Conservation (phyloP, 306 rosid species). For the Pyrus betulifolia region DNA sequence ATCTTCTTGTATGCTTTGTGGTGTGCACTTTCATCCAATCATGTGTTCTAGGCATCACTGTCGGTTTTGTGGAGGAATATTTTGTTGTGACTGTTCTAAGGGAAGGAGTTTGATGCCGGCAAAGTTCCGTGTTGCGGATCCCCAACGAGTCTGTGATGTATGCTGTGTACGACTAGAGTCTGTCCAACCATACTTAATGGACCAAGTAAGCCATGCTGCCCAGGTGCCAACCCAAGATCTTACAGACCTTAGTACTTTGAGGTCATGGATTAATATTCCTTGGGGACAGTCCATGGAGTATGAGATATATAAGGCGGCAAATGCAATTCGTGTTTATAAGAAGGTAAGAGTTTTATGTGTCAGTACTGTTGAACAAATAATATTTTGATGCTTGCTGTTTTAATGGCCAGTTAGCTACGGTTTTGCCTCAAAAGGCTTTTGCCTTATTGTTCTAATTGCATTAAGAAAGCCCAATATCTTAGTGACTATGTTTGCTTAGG, state of each 20-base stretch:
- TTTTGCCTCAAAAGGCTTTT: not conserved
- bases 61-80: conserved; percentile 95
- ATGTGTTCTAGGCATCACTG: conserved; percentile 95
- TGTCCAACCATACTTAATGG: conserved; percentile 80
- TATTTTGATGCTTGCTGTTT: conserved; percentile 5
- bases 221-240: conserved; percentile 85
- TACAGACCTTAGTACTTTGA: conserved; percentile 84
- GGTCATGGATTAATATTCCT: conserved; percentile 93
- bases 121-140: conserved; percentile 69
- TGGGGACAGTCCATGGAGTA: conserved; percentile 94
- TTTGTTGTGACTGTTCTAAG: conserved; percentile 84
- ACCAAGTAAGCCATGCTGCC: conserved; percentile 88
- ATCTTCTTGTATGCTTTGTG: conserved; percentile 85
- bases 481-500: not conserved
- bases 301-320: conserved; percentile 90
- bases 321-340: conserved; percentile 57
- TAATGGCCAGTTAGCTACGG: not conserved
- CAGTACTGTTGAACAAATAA: not conserved
- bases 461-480: not conserved
- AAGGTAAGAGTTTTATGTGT: conserved; percentile 30
- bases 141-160: conserved; percentile 90
- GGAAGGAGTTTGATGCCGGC: conserved; percentile 84
- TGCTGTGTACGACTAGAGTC: conserved; percentile 87
- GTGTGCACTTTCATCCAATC: conserved; percentile 87
- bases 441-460: not conserved